Evolutionary conservation across 805 yeast genomes (phyloP), one percentile per base, ranked within the genome.

Genomic region (Saccharomyces paradoxus): DNA sequence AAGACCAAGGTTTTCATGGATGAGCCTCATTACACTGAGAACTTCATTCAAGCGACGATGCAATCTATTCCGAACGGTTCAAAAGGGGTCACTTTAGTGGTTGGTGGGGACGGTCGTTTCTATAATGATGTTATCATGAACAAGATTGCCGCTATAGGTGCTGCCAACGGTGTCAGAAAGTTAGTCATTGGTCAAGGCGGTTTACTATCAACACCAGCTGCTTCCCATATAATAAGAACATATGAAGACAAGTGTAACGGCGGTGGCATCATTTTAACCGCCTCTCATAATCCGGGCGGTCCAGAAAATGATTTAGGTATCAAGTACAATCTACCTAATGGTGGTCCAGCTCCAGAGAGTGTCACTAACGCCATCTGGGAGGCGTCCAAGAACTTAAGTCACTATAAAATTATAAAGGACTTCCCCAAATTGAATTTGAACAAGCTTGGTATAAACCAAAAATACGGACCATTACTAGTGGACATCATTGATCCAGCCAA

Each of bases 211-310:
- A 94, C 99, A 3, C 99, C 98, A 1, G 97, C 98, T 17, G 92
- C 97, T 22, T 88, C 96, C n/a, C 89, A 90, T 68, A 76, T 94
- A 55, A 94, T 92, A 63, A 82, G 99, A 71, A 81, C 83, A 56
- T 77, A 77, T 59, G 66, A 68, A 29, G 74, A 70, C 31, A 77
- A 80, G 37, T 82, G 85, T 55, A 89, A 97, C 12, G 99, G 98
- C 58, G 99, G 98, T 58, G 98, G 98, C 58, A 92, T 92, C 73
- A 89, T 94, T 61, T 77, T 92, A 66, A 92, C 99, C 8, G 98
- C 98, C 1, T 86, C 96, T 26, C 99, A 92, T 73, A 92, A 92
- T 72, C 99, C 99, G 17, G 99, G 99, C 69, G 97, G 98, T 8
- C 96, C 96, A 55, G 74, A 78, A 28, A 84, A 87, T 60, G 99